Percentiles rank a stretch among this genome's conserved stretches.
Conservation (phyloP, 768 basidiomycete genomes). For the Pisolithus marmoratus region DNA sequence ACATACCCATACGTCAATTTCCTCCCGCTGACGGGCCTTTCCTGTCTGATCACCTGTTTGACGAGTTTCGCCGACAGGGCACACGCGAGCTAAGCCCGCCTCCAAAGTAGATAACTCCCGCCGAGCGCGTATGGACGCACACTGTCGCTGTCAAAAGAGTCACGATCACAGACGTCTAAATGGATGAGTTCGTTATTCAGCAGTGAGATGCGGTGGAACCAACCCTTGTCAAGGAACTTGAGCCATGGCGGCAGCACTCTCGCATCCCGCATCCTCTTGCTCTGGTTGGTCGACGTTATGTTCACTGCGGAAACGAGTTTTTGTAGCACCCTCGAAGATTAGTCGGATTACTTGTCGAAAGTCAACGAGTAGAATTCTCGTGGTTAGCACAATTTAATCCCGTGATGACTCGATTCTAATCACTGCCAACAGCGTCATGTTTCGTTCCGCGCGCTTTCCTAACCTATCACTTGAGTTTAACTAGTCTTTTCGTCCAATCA, state of each 20-base stretch:
- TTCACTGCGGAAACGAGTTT: no score
- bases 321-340: no score
- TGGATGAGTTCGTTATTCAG: neutral
- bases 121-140: slow-evolving; percentile 57
- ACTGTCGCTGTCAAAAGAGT: slow-evolving; percentile 42
- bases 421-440: no score
- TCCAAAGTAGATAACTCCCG: slow-evolving; percentile 55
- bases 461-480: no score
- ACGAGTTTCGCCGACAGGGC: slow-evolving; percentile 52
- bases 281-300: neutral
- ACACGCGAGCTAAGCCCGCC: slow-evolving; percentile 53
- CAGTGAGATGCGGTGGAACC: neutral
- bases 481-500: no score
- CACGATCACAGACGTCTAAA: slow-evolving; percentile 57
- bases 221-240: slow-evolving; percentile 29
- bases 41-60: slow-evolving; percentile 59
- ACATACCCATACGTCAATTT: slow-evolving; percentile 67
- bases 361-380: no score
- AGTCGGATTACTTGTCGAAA: no score
- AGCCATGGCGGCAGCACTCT: slow-evolving; percentile 20
- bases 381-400: no score
- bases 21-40: slow-evolving; percentile 44
- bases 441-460: no score
- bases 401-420: no score
- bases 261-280: neutral